Evolutionary conservation across 2,329 filamentous ascomycete genomes (phyloP).

Genomic region (Fusarium fujikuroi): DNA sequence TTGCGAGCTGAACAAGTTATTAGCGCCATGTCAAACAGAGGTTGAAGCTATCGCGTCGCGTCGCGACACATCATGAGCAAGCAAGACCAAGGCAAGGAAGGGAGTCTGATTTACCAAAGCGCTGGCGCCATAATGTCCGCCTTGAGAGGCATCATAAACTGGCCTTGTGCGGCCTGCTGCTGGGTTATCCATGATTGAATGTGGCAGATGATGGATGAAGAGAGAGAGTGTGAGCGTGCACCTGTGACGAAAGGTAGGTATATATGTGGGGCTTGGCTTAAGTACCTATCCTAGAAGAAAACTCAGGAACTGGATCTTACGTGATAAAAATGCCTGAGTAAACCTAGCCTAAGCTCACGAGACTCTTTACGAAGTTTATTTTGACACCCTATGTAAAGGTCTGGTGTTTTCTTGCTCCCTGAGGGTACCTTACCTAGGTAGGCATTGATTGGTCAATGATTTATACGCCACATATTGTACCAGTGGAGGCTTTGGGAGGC

Average conservation of each 20-base stretch:
- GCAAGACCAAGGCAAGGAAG: neutral
- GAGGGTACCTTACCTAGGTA: too few species aligned
- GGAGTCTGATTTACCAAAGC: neutral
- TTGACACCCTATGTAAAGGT: too few species aligned
- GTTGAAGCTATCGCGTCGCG: neutral
- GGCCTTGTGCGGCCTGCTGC: slow-evolving; percentile 69
- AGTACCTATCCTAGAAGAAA: neutral
- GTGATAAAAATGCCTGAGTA: too few species aligned
- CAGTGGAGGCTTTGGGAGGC: too few species aligned
- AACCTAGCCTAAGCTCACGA: too few species aligned
- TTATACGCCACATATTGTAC: neutral
- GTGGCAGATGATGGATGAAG: neutral
- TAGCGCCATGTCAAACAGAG: slow-evolving; percentile 3
- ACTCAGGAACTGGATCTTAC: too few species aligned
- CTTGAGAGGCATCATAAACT: slow-evolving; percentile 78
- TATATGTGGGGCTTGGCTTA: neutral
- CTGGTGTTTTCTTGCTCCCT: too few species aligned
- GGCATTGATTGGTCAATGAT: neutral
- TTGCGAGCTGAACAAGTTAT: slow-evolving; percentile 72
- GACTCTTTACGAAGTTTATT: too few species aligned
- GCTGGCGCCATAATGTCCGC: slow-evolving; percentile 73
- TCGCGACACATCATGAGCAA: neutral
- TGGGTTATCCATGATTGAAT: slow-evolving; percentile 12
- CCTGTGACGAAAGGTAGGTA: neutral
- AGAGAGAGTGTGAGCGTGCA: neutral